These are phyloP conservation scores for Aciculosporium take DNA, from an alignment of 2,329 filamentous ascomycete species.

Conservation along the genomic window DNA sequence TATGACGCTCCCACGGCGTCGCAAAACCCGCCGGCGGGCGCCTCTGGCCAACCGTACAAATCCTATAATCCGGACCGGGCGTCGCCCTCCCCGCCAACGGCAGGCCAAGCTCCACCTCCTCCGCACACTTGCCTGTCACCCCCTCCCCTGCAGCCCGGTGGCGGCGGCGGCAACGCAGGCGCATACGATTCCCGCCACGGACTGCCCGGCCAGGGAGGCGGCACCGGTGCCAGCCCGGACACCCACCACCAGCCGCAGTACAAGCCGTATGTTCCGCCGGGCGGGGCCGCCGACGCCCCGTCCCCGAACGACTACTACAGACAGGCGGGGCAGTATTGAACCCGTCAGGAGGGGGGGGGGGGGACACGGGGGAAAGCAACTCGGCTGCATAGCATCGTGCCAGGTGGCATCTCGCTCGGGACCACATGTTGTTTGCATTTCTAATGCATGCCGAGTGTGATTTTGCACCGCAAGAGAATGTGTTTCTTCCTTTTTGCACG, in stretches of 20 bases:
- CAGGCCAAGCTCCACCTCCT: not conserved
- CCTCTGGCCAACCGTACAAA: conserved; percentile 23
- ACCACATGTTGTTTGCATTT: too few species aligned
- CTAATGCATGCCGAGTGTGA: too few species aligned
- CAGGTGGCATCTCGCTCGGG: too few species aligned
- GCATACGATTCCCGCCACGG: too few species aligned
- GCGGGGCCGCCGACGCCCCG: conserved; percentile 34
- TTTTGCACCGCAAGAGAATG: too few species aligned
- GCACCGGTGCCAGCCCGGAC: conserved; percentile 4
- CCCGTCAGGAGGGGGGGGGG: too few species aligned
- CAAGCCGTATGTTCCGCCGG: conserved; percentile 43
- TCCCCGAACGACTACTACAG: conserved; percentile 43
- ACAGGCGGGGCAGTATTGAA: conserved; percentile 13
- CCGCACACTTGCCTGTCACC: not conserved
- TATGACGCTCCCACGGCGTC: conserved; percentile 59
- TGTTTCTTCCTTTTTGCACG: too few species aligned
- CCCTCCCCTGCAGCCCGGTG: not conserved
- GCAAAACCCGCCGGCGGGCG: conserved; percentile 24
- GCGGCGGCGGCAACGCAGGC: not conserved
- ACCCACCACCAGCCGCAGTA: conserved; percentile 31
- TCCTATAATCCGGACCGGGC: conserved; percentile 24
- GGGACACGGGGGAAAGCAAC: too few species aligned
- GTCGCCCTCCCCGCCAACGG: conserved; percentile 22
- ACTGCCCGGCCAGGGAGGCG: not conserved
- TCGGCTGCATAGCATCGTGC: too few species aligned